Conservation (phyloP, 495 filamentous ascomycete genomes). For the Aspergillus hancockii region DNA sequence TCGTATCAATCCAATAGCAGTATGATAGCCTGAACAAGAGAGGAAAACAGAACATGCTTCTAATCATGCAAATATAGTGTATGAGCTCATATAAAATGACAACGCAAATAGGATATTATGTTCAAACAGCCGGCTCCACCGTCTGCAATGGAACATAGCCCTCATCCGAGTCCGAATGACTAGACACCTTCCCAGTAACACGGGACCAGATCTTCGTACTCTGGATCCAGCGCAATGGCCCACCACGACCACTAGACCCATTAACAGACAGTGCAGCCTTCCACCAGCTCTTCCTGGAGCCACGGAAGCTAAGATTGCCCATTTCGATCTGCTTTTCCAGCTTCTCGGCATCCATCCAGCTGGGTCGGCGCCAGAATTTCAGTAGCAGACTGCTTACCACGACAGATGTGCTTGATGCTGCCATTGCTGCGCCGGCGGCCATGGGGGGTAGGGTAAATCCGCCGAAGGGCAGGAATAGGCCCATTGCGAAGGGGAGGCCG, state of each 20-base stretch:
- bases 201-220: slow-evolving; percentile 29
- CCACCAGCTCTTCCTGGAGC: slow-evolving; percentile 36
- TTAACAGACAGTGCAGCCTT: slow-evolving; percentile 27
- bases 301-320: slow-evolving; percentile 9
- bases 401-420: slow-evolving; percentile 83
- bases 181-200: slow-evolving; percentile 28
- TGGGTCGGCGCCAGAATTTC: slow-evolving; percentile 83
- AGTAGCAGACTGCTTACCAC: slow-evolving; percentile 80
- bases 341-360: slow-evolving; percentile 81
- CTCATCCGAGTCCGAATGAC: slow-evolving; percentile 31
- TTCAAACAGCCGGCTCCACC: slow-evolving; percentile 40
- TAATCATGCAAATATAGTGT: not conserved
- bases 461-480: slow-evolving; percentile 83
- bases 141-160: slow-evolving; percentile 49
- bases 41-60: slow-evolving; percentile 5
- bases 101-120: not conserved
- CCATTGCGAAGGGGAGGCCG: slow-evolving; percentile 96
- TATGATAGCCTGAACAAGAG: not conserved
- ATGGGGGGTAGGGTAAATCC: slow-evolving; percentile 88
- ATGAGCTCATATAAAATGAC: not conserved
- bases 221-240: slow-evolving; percentile 23
- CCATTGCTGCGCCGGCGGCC: slow-evolving; percentile 95
- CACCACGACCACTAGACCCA: slow-evolving; percentile 17
- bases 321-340: slow-evolving; percentile 52
- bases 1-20: slow-evolving; percentile 1